Conservation (phyloP, 2,329 filamentous ascomycete species). For the Blumeria graminis region DNA sequence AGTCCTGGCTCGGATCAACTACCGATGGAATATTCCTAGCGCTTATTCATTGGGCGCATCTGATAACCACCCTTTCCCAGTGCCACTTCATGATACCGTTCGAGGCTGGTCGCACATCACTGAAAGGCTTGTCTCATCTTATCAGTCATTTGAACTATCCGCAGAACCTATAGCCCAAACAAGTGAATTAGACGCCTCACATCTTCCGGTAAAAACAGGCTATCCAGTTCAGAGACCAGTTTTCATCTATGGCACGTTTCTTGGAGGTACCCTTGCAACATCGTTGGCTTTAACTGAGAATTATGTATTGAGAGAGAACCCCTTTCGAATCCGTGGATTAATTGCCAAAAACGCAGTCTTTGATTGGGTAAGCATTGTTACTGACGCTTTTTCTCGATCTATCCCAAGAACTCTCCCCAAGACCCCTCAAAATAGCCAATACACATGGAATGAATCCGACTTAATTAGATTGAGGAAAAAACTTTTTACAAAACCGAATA, state of each 20-base stretch:
- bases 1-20: slow-evolving; percentile 31
- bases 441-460: slow-evolving; percentile 5
- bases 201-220: slow-evolving; percentile 15
- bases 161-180: neutral
- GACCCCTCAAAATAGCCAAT: neutral
- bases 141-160: neutral
- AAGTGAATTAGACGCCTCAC: slow-evolving; percentile 1
- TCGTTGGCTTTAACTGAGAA: slow-evolving; percentile 33
- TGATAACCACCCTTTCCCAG: slow-evolving; percentile 22
- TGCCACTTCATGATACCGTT: slow-evolving; percentile 29
- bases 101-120: slow-evolving; percentile 22
- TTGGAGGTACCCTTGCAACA: slow-evolving; percentile 31
- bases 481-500: slow-evolving; percentile 24
- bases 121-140: slow-evolving; percentile 6
- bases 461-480: slow-evolving; percentile 17
- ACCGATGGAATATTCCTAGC: slow-evolving; percentile 24
- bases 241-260: slow-evolving; percentile 28
- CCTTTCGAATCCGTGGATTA: slow-evolving; percentile 23
- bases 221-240: slow-evolving; percentile 7
- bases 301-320: slow-evolving; percentile 17
- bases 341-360: slow-evolving; percentile 35
- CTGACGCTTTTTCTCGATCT: slow-evolving; percentile 10
- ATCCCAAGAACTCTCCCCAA: neutral
- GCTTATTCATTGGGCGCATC: neutral
- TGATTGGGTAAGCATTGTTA: slow-evolving; percentile 37